Base-by-base conservation (phyloP, 2,329 filamentous ascomycete genomes). In the Penicillium sp. region DNA sequence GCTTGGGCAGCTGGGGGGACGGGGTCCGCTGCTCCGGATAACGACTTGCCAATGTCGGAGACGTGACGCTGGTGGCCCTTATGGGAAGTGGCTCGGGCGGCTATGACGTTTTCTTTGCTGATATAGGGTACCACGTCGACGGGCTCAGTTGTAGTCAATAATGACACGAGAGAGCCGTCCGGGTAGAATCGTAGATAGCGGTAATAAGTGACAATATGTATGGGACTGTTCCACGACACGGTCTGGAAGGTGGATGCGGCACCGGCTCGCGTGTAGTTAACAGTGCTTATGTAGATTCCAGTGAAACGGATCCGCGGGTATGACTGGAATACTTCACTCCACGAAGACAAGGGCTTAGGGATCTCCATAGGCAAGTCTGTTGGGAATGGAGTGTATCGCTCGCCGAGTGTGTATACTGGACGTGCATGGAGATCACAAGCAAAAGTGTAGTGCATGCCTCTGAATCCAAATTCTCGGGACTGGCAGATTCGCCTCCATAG, bases 131-230 rank as follows among this genome's bases (percentile, higher is more conserved):
- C 90, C 11, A 97, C 89, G 16, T 95, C 89, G n/a, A 81, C 74
- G 0, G 94, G 94, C 67, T 96, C 90, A 5, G 82, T 74, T 0
- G 89, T 95, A 0, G 88, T 90, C 31, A 95, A 80, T 1, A 99
- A 80, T 48, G 86, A 90, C 53, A 97, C 85, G 57, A 82, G 84
- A 1, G 88, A 87, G 25, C 94, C 94, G 70, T 97, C 90, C 22
- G 91, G 88, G 75, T 94, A 94, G 76, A 99, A 94, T 47, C 94
- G 89, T 3, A 99, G 82, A 73, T 97, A 99, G 51, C 94, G 90
- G 75, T 95, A 99, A 75, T 97, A 99, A 0, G 94, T 99, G 44
- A 99, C 91, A 52, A 97, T 95, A 69, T 95, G 91, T 31, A 97
- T 87, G 8, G 92, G 92, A 22, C 82, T 87, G 63, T 77, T 79